A percentile compares a stretch with the other conserved stretches of the same genome.
These are phyloP conservation scores for Boeremia exigua DNA, from an alignment of 2,329 filamentous ascomycete species.

Conservation along the genomic window DNA sequence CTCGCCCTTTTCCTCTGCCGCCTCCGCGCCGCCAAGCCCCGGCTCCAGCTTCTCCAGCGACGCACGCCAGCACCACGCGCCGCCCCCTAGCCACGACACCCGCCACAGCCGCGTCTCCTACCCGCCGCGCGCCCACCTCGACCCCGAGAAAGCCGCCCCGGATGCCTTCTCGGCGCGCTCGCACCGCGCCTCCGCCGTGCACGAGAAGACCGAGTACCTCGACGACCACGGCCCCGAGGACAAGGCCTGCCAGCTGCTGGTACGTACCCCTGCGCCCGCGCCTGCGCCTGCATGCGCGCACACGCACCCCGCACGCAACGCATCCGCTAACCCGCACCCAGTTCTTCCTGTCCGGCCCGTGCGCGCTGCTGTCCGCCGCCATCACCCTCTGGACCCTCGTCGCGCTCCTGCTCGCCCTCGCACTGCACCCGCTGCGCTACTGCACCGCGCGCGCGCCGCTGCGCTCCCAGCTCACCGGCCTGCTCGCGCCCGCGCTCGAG, in stretches of 20 bases:
- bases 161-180: constrained; percentile 27
- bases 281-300: background rate
- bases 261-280: constrained; percentile 24
- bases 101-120: constrained; percentile 16
- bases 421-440: constrained; percentile 61
- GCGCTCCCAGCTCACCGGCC: constrained; percentile 56
- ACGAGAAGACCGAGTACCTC: constrained; percentile 46
- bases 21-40: constrained; percentile 43
- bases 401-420: constrained; percentile 56
- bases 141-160: constrained; percentile 42
- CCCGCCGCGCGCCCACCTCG: constrained; percentile 39
- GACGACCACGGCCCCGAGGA: constrained; percentile 49
- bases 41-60: constrained; percentile 40
- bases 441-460: constrained; percentile 58
- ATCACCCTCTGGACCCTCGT: constrained; percentile 60
- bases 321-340: constrained; percentile 26
- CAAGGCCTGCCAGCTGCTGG: constrained; percentile 54
- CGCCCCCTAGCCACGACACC: constrained; percentile 20
- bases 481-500: constrained; percentile 61
- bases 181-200: constrained; percentile 29
- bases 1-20: constrained; percentile 46
- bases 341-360: constrained; percentile 62
- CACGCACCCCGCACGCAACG: no score
- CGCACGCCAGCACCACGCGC: constrained; percentile 23
- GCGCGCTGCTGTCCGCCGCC: constrained; percentile 60